Evolutionary conservation across 2,329 filamentous ascomycete species (phyloP).

Genomic region (Cladophialophora immunda): DNA sequence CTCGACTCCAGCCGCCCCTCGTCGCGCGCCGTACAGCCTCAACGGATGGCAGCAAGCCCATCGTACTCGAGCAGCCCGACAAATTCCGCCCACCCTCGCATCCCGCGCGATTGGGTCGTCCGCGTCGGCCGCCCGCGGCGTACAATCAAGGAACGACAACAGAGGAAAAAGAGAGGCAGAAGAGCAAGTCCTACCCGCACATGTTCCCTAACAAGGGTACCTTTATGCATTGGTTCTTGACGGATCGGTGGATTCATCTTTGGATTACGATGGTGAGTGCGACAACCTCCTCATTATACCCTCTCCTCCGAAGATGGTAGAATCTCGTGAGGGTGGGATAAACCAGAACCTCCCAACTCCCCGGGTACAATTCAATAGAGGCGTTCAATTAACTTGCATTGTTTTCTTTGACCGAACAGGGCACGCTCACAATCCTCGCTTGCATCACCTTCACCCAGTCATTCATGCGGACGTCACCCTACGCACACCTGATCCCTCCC

Average conservation of each 20-base stretch:
- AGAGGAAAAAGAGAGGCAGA: conserved; percentile 72
- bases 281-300: too few species aligned
- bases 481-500: conserved; percentile 78
- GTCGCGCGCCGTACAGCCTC: conserved; percentile 23
- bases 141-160: conserved; percentile 53
- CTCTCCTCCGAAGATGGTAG: too few species aligned
- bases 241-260: conserved; percentile 77
- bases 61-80: conserved; percentile 83
- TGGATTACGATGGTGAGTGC: conserved; percentile 80
- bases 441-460: conserved; percentile 44
- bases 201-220: conserved; percentile 86
- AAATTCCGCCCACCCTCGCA: conserved; percentile 95
- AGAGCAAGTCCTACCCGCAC: conserved; percentile 79
- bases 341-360: not conserved
- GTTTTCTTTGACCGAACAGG: too few species aligned
- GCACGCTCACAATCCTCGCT: conserved; percentile 48
- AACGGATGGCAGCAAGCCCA: conserved; percentile 58
- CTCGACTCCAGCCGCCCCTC: not conserved
- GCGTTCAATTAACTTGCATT: too few species aligned
- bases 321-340: not conserved
- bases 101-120: conserved; percentile 71
- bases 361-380: too few species aligned
- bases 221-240: conserved; percentile 84
- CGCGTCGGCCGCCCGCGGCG: conserved; percentile 68
- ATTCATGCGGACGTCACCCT: conserved; percentile 69